phyloP scores from a whole-genome alignment of 805 yeast species.

The Limtongia smithiae region DNA sequence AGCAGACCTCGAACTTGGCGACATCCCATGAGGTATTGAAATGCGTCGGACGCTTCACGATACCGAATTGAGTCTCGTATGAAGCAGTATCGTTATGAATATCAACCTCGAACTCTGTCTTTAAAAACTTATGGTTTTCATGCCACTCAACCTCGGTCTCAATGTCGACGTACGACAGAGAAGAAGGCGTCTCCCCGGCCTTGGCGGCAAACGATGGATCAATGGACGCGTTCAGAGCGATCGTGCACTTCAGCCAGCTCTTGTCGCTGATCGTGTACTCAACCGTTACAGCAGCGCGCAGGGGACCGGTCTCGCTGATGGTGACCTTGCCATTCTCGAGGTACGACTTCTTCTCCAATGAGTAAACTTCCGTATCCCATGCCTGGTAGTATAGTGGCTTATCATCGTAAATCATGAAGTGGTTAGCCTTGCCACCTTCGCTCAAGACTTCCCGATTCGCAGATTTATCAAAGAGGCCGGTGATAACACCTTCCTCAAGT shows the following conservation, averaged over 20 bases:
- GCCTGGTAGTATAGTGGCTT: conserved; percentile 91
- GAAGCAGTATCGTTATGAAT: conserved; percentile 71
- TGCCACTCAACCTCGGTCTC: conserved; percentile 75
- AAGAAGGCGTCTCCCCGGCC: conserved; percentile 36
- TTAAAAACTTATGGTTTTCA: conserved; percentile 80
- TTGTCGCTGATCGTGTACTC: conserved; percentile 54
- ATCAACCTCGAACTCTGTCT: conserved; percentile 92
- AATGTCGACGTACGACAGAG: conserved; percentile 46
- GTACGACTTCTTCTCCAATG: conserved; percentile 66
- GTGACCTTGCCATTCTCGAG: conserved; percentile 43
- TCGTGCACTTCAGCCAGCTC: conserved; percentile 61
- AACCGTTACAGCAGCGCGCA: conserved; percentile 61
- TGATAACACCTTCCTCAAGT: conserved; percentile 60
- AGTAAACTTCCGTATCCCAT: conserved; percentile 94
- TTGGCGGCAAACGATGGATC: conserved; percentile 28
- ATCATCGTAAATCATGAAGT: conserved; percentile 78
- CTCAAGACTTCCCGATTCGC: conserved; percentile 66
- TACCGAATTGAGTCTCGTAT: conserved; percentile 92
- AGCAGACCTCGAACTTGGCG: conserved; percentile 93
- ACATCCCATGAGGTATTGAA: conserved; percentile 94
- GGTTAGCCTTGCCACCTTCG: conserved; percentile 68
- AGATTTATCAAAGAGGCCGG: conserved; percentile 59
- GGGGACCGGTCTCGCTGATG: conserved; percentile 49
- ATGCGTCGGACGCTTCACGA: conserved; percentile 89
- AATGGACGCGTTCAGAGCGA: conserved; percentile 59